These are phyloP conservation scores for Mycena amicta DNA, from an alignment of 768 basidiomycete species.

Conservation along the genomic window DNA sequence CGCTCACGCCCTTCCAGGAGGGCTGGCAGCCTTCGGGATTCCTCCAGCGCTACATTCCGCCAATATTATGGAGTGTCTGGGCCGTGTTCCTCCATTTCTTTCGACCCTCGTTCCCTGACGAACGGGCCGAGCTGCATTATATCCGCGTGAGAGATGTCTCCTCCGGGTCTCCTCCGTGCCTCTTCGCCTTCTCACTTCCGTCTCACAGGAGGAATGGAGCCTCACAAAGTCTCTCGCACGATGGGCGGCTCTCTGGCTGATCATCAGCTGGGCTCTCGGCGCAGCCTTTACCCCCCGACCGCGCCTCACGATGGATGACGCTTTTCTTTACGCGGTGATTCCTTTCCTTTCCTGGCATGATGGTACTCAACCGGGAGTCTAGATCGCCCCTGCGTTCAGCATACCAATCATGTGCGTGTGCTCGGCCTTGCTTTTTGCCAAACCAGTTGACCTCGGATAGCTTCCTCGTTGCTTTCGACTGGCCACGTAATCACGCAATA, in stretches of 20 bases:
- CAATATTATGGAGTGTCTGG: slow-evolving; percentile 33
- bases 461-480: slow-evolving; percentile 69
- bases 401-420: slow-evolving; percentile 56
- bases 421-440: background rate
- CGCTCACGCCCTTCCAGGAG: slow-evolving; percentile 13
- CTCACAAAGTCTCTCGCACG: slow-evolving; percentile 65
- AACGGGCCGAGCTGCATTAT: slow-evolving; percentile 49
- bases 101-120: slow-evolving; percentile 60
- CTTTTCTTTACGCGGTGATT: slow-evolving; percentile 61
- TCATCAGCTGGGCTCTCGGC: slow-evolving; percentile 71
- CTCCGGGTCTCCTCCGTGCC: no score
- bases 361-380: background rate
- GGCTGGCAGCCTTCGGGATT: slow-evolving; percentile 14
- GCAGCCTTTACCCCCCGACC: slow-evolving; percentile 51
- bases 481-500: slow-evolving; percentile 60
- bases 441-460: slow-evolving; percentile 23
- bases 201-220: slow-evolving; percentile 69
- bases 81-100: slow-evolving; percentile 57
- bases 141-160: slow-evolving; percentile 33
- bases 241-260: slow-evolving; percentile 65
- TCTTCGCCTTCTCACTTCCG: no score
- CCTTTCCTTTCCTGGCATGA: slow-evolving; percentile 11
- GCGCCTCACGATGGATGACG: slow-evolving; percentile 52
- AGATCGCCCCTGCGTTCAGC: slow-evolving; percentile 62
- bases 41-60: slow-evolving; percentile 26